phyloP scores from a whole-genome alignment of 768 basidiomycete species.

The Boletus rubroflammeus region DNA sequence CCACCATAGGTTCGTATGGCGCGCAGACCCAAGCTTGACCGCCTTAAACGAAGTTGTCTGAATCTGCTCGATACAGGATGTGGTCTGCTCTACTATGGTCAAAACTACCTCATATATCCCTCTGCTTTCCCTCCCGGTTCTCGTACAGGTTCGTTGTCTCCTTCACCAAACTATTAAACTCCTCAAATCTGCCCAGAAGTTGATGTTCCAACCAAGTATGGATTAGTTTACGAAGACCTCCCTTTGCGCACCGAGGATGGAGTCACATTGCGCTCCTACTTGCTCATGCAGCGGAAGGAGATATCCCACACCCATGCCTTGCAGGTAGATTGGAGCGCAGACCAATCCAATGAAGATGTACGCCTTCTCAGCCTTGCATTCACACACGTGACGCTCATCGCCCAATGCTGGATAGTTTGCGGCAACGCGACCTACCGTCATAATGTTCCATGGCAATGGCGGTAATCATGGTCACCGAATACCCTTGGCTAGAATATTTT shows the following conservation, averaged over 20 bases:
- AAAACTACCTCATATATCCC: slow-evolving; percentile 89
- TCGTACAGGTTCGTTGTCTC: slow-evolving; percentile 53
- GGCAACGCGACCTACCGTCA: slow-evolving; percentile 67
- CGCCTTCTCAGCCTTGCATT: slow-evolving; percentile 7
- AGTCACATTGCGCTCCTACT: slow-evolving; percentile 68
- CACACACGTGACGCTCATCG: not conserved
- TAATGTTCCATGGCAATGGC: slow-evolving; percentile 93
- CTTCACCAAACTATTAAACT: not conserved
- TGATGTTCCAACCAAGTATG: slow-evolving; percentile 62
- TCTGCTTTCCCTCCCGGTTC: slow-evolving; percentile 80
- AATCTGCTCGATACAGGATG: slow-evolving; percentile 41
- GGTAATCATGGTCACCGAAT: slow-evolving; percentile 88
- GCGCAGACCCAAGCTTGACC: not conserved
- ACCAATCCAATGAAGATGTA: slow-evolving; percentile 59
- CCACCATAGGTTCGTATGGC: slow-evolving; percentile 47
- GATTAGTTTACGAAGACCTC: slow-evolving; percentile 72
- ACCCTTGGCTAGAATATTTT: slow-evolving; percentile 83
- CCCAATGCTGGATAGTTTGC: slow-evolving; percentile 33
- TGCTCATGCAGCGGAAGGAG: slow-evolving; percentile 63
- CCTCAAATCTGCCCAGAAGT: slow-evolving; percentile 49
- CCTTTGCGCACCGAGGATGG: slow-evolving; percentile 70
- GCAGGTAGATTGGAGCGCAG: slow-evolving; percentile 35
- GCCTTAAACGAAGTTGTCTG: not conserved
- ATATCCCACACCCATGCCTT: slow-evolving; percentile 35
- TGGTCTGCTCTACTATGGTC: slow-evolving; percentile 79